Percentiles rank a stretch among this genome's conserved stretches.
phyloP scores from a whole-genome alignment of 352 stramenopile species.

The Pythium brachiatum region DNA sequence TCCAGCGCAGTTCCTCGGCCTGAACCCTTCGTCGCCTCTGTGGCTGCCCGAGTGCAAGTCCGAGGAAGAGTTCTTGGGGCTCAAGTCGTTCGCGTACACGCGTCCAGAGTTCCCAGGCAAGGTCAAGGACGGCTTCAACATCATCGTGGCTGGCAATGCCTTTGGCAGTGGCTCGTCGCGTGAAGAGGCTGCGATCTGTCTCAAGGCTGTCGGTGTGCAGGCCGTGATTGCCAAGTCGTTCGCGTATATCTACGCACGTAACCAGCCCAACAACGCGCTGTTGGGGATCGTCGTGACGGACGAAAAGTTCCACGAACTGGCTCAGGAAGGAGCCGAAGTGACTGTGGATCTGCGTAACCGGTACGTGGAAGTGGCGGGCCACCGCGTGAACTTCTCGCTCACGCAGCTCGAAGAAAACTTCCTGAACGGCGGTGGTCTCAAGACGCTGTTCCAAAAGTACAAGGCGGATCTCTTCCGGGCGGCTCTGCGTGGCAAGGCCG shows the following conservation, averaged over 20 bases:
- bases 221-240: constrained; percentile 86
- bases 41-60: constrained; percentile 78
- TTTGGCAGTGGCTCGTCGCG: constrained; percentile 79
- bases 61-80: constrained; percentile 72
- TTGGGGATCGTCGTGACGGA: constrained; percentile 80
- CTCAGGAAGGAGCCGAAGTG: constrained; percentile 58
- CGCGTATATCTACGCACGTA: constrained; percentile 83
- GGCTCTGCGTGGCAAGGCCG: constrained; percentile 70
- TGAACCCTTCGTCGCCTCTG: constrained; percentile 77
- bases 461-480: constrained; percentile 83
- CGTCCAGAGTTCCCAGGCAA: constrained; percentile 73
- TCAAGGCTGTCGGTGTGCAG: constrained; percentile 77
- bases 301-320: constrained; percentile 77
- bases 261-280: constrained; percentile 83
- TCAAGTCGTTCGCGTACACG: constrained; percentile 82
- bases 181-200: constrained; percentile 75
- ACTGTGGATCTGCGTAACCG: constrained; percentile 72
- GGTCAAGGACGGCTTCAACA: constrained; percentile 70
- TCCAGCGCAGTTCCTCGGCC: constrained; percentile 77
- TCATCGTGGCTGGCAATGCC: constrained; percentile 71
- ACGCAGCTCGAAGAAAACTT: constrained; percentile 82
- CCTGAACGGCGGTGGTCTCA: constrained; percentile 69
- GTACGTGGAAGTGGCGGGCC: constrained; percentile 51
- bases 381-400: constrained; percentile 66
- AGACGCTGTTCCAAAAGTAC: constrained; percentile 79